Evolutionary conservation across 148 eudicot species (phyloP), one percentile per base, ranked within the genome.

Genomic region (Cornus florida): DNA sequence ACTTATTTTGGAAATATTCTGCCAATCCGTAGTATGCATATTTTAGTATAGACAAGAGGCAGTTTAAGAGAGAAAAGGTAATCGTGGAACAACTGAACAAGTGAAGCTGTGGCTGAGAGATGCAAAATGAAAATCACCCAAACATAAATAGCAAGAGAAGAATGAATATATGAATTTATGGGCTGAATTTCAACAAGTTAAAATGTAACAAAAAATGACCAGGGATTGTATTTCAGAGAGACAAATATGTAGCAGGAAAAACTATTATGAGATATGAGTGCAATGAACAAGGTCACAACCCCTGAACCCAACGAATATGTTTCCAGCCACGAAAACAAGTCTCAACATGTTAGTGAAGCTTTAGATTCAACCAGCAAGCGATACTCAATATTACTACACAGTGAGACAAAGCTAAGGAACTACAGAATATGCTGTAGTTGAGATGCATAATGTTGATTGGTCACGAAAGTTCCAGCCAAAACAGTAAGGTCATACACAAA

Each of bases 1-100:
- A 85, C 89, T 95, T 95, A 82, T 95, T 95, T 82, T 95, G 99
- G 81, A 95, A 95, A 87, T 95, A 93, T 79, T 95, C 99, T 95
- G 97, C 77, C 80, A 82, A 57, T 53, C 7, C 19, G 24, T 33
- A 28, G 80, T 17, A 53, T 64, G 75, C 17, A 75, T 28, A 57
- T 60, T 74, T 82, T 64, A 79, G 85, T n/a, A 65, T 71, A 72
- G 39, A 50, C 59, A 59, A 50, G 8, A 56, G 19, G 7, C 6
- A 22, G 11, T 13, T 32, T 10, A 33, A 56, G n/a, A 72, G 65
- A 43, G 8, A 43, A 9, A 43, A 43, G 9, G 48, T 43, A 43
- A 43, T 43, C 48, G 10, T 43, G 48, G 48, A 43, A 43, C 48
- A 43, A 43, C 10, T 43, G 48, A 43, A 6, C 4, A 6, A 43